Evolutionary conservation across 768 basidiomycete genomes (phyloP), one percentile per base, ranked within the genome.

Genomic region (Paxillus rubicundulus): DNA sequence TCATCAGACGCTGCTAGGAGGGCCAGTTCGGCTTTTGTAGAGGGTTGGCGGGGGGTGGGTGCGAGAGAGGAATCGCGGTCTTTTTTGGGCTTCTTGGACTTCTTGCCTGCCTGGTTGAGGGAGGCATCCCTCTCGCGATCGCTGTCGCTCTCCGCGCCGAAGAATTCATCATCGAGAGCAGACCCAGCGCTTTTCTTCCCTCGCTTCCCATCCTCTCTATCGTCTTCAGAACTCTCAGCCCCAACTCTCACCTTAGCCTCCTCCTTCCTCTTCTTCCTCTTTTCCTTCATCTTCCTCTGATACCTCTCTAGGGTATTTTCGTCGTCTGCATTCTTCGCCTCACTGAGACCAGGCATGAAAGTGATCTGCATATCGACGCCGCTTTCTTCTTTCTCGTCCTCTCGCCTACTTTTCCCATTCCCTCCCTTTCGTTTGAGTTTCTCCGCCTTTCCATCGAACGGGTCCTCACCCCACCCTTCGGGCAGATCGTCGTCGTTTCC

Each of bases 281-380:
- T 95, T 72, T 98, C 94, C 70, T 80, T 86, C 79, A 88, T 83
- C 72, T 94, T 94, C 57, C 88, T 75, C 69, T 90, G 86, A 70
- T 99, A 99, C 62, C 73, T 84, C 64, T 95, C 92, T 32, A 98
- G 70, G 2, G 92, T 90, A 5, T 89, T 98, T 74, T 96, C 87
- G n/a, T 90, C 81, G 47, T 77, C 77, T 14, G 74, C 75, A 17
- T 67, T 74, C 58, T 76, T 79, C 56, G 69, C 66, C 45, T 76
- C 81, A 52, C 77, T 84, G 36, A 98, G 73, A 5, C 86, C 96
- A 2, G 97, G 92, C 14, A 82, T 85, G 69, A 99, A 98, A 0
- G 96, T 98, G 63, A 99, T 88, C 72, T 98, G 87, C 89, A 99
- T 89, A 52, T 94, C 92, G 9, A 85, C 79, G 59, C 86, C 84